Evolutionary conservation across 78 protist species (phyloP).

Genomic region (Pigoraptor vietnamica): DNA sequence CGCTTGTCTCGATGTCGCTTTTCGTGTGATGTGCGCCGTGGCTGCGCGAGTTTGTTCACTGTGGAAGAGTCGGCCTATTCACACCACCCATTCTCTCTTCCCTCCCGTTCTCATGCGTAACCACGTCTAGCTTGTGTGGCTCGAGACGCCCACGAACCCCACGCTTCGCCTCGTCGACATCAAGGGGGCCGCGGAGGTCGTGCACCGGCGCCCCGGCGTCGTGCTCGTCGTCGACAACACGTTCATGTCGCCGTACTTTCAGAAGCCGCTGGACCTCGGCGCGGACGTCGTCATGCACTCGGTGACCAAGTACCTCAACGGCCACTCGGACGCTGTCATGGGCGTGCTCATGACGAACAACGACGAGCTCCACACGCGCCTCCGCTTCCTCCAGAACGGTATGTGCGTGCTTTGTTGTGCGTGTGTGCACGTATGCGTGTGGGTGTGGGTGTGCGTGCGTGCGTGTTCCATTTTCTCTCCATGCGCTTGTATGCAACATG

Average conservation of each 20-base stretch:
- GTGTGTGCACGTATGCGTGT: too few species aligned
- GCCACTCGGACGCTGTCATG: constrained; percentile 42
- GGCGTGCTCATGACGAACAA: constrained; percentile 13
- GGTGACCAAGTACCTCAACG: constrained; percentile 62
- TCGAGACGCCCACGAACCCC: constrained; percentile 75
- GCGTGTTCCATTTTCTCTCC: too few species aligned
- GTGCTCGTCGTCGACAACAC: constrained; percentile 40
- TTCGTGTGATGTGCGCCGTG: too few species aligned
- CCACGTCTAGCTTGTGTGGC: constrained; percentile 38
- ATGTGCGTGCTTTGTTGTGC: neutral
- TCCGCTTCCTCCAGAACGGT: constrained; percentile 48
- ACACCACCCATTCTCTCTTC: too few species aligned
- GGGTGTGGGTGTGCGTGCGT: too few species aligned
- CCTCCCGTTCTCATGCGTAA: too few species aligned
- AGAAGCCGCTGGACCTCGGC: constrained; percentile 60
- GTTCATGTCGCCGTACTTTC: constrained; percentile 44
- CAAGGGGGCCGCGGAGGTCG: constrained; percentile 13
- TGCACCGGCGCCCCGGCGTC: neutral
- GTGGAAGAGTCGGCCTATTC: too few species aligned
- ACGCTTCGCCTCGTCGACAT: constrained; percentile 27
- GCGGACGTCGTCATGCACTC: constrained; percentile 64
- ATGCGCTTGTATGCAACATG: too few species aligned
- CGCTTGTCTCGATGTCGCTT: too few species aligned
- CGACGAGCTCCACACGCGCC: constrained; percentile 3
- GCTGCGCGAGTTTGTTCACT: too few species aligned